These are phyloP conservation scores for Sporothrix schenckii DNA, from an alignment of 2,329 filamentous ascomycete genomes.

Conservation along the genomic window DNA sequence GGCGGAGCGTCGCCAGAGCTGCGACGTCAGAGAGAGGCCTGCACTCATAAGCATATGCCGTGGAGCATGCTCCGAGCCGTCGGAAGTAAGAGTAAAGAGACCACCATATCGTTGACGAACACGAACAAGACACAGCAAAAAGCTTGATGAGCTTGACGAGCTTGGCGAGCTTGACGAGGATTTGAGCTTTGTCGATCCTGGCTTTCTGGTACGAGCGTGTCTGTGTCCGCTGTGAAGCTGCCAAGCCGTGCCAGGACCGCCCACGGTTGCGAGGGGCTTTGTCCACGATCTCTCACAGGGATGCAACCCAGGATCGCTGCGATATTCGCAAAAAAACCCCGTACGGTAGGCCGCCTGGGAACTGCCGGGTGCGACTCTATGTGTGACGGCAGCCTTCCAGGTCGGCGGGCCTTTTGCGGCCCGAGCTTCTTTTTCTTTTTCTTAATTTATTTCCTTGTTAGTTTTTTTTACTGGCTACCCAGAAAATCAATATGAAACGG, in stretches of 20 bases:
- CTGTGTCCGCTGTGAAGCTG: background rate
- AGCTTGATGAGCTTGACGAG: slow-evolving; percentile 10
- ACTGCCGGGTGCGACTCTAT: background rate
- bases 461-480: background rate
- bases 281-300: background rate
- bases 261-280: background rate
- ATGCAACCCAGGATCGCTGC: background rate
- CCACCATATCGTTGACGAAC: background rate
- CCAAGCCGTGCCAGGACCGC: slow-evolving; percentile 21
- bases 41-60: background rate
- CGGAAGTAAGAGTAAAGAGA: background rate
- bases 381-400: background rate
- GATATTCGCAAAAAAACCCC: too few species aligned
- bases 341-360: background rate
- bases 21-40: slow-evolving; percentile 10
- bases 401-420: background rate
- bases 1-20: slow-evolving; percentile 16
- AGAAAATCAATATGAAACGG: background rate
- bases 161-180: background rate
- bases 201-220: background rate
- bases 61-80: too few species aligned
- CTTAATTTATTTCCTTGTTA: too few species aligned
- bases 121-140: background rate
- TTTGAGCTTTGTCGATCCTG: too few species aligned
- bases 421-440: slow-evolving; percentile 6